phyloP scores from a whole-genome alignment of 78 protist species.

The Planoprotostelium fungivorum region DNA sequence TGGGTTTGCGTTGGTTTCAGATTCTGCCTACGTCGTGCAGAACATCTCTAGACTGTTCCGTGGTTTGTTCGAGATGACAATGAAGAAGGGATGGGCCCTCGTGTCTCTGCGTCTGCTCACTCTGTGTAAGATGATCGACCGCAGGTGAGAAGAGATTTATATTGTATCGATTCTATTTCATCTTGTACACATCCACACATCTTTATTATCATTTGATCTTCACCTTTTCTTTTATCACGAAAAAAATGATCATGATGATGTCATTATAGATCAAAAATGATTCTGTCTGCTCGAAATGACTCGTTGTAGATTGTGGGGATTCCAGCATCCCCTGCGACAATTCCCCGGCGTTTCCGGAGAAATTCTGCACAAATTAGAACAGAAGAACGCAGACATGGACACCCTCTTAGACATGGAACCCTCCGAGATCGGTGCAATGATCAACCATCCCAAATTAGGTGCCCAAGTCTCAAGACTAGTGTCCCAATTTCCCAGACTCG shows the following conservation, averaged over 20 bases:
- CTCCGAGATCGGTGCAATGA: constrained; percentile 77
- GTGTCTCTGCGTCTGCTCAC: constrained; percentile 73
- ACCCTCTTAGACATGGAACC: constrained; percentile 75
- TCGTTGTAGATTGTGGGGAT: constrained; percentile 84
- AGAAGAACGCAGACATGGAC: constrained; percentile 82
- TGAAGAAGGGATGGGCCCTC: constrained; percentile 94
- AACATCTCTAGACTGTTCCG: constrained; percentile 91
- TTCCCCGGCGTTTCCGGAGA: constrained; percentile 74
- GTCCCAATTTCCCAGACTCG: constrained; percentile 87
- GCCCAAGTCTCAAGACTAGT: constrained; percentile 71
- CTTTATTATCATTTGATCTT: no score
- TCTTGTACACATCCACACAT: no score
- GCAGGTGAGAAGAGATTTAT: constrained; percentile 30
- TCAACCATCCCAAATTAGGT: constrained; percentile 79
- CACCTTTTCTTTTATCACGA: no score
- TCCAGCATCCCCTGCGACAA: constrained; percentile 96
- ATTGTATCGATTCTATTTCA: no score
- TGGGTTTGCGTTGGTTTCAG: constrained; percentile 94
- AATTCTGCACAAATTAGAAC: constrained; percentile 80
- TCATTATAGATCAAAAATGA: no score
- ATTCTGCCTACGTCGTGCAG: constrained; percentile 98
- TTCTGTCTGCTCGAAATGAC: no score
- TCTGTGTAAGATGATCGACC: constrained; percentile 88
- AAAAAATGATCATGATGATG: not conserved
- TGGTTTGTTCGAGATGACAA: constrained; percentile 91